Evolutionary conservation across 75 land plant species (phyloP).

Genomic region (Cunninghamia lanceolata): DNA sequence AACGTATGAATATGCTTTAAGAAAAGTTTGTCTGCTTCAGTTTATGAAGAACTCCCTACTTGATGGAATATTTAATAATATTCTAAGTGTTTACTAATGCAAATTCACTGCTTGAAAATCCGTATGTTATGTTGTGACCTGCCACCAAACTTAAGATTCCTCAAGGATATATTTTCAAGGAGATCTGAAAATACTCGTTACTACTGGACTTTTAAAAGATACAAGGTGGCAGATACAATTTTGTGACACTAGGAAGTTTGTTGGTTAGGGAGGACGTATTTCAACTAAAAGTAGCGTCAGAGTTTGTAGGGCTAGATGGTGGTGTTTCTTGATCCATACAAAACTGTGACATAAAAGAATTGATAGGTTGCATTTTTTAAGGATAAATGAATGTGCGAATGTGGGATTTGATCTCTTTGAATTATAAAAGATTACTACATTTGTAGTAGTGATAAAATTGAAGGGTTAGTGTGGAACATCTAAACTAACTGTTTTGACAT

Average conservation of each 20-base stretch:
- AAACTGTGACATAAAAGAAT: too few relatives aligned
- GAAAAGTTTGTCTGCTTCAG: not conserved
- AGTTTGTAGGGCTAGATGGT: too few relatives aligned
- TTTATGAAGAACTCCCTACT: not conserved
- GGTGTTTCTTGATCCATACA: too few relatives aligned
- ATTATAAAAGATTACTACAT: not conserved
- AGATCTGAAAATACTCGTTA: not conserved
- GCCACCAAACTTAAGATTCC: not conserved
- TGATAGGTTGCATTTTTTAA: too few relatives aligned
- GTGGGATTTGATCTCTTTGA: not conserved
- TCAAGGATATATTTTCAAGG: not conserved
- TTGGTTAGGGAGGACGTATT: too few relatives aligned
- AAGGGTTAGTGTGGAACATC: not conserved
- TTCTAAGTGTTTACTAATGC: not conserved
- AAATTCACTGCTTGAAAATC: not conserved
- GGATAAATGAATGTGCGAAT: too few relatives aligned
- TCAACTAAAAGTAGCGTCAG: too few relatives aligned
- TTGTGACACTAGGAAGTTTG: too few relatives aligned
- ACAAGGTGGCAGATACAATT: too few relatives aligned
- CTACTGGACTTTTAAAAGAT: not conserved
- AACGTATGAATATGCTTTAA: not conserved
- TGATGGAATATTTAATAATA: not conserved
- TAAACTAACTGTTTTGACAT: not conserved
- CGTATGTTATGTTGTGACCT: not conserved
- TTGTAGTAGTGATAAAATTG: not conserved